Base-by-base conservation (phyloP, 108 stramenopile species). In the Skeletonema marinoi region DNA sequence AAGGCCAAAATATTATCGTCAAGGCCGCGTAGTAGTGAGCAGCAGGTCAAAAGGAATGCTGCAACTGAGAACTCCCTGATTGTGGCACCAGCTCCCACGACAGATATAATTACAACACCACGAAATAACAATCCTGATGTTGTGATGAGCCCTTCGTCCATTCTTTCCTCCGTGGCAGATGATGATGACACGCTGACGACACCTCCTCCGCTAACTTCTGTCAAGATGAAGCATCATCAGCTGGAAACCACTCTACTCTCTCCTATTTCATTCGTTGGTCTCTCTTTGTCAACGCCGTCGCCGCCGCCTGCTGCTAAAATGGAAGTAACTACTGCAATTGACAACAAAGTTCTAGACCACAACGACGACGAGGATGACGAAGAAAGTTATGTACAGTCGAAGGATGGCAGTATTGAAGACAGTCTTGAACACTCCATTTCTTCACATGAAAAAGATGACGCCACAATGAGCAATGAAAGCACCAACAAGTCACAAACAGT, bases 171-270 rank as follows among this genome's bases (percentile, higher is more conserved):
- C 46, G 50, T 46, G 10, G 66, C 46, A 0, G 25, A 25, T 25
- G 25, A 25, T 10, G 68, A 69, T 36, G 36, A 21, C 35, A 56
- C 56, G 50, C 21, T 54, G 33, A 32, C n/a, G n/a, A n/a, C 41
- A 21, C 46, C 68, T 38, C 68, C 54, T 25, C 68, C 68, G 33
- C 32, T 70, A 36, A 70, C 68, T 54, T 70, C 68, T 16, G 68
- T 70, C 17, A 70, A 70, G 56, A 36, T 70, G 66, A 68, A 33
- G 32, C 25, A 36, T 32, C 25, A 36, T 32, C 54, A 70, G 25
- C 11, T 48, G 16, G 29, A 21, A 54, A 13, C 68, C 3, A 56
- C 21, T 29, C 21, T 59, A 12, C 54, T 70, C 9, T 70, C 68
- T 70, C 54, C 54, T 36, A 35, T 58, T 38, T 70, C 68, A 33